Base-by-base conservation (phyloP, 2,329 filamentous ascomycete species). In the Rutstroemia sp. region DNA sequence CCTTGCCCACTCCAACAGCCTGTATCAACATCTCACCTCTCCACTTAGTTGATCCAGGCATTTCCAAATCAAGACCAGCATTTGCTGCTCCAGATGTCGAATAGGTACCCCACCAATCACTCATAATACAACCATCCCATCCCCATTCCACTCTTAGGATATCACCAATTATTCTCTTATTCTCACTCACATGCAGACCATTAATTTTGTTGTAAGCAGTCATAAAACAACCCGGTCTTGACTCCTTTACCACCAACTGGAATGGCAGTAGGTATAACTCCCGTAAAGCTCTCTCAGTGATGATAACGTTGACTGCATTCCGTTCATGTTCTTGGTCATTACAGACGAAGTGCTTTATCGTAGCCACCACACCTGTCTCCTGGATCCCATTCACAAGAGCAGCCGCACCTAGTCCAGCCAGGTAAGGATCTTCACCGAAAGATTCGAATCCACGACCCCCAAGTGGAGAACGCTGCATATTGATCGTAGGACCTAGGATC, bases 401-500 rank as follows among this genome's bases (percentile, higher is more conserved):
- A 7, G 77, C 78, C 2, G 80, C 78, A 9, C 78, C 76, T 16
- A 79, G 71, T 0, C 81, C 80, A 23, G 79, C 75, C 23, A 83
- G 72, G 62, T 82, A 74, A 12, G 80, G 80, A 62, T 83, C 81
- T 64, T 83, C 79, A 45, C 78, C 73, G 50, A 82, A 74, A 8
- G 79, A 82, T 69, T 83, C 80, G 61, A 83, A 83, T 39, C 80
- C 80, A 52, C 80, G 76, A 9, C 81, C 80, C 23, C 80, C 80
- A 2, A 83, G 73, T n/a, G 79, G 81, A 5, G 76, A 78, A 49
- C 81, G 75, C 63, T 82, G 79, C 74, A 83, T 83, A 66, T 83
- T 83, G 65, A 85, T 81, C 21, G 82, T 85, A 4, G 82, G 82
- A 0, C 82, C 82, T 0, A 85, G 73, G 57, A 82, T 79, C 21